These are phyloP conservation scores for Lolium multiflorum DNA, from an alignment of 176 grass and related monocot genomes.

Conservation along the genomic window DNA sequence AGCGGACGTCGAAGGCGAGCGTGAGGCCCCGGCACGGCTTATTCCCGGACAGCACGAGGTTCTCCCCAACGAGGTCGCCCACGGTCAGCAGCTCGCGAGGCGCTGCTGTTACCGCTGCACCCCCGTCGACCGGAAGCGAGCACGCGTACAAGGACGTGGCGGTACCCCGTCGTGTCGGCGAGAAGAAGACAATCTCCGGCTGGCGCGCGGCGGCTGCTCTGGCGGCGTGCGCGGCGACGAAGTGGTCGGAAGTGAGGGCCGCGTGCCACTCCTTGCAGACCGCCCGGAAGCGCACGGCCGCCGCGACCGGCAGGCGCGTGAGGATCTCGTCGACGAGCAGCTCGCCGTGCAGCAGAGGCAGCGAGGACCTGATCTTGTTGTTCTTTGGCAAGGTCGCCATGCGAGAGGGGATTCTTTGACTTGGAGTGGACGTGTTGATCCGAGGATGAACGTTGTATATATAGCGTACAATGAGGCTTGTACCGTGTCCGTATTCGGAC, in stretches of 20 bases:
- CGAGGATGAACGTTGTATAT: too few species aligned
- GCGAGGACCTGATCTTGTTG: too few species aligned
- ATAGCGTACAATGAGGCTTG: too few species aligned
- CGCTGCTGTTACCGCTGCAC: background rate
- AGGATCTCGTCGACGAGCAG: background rate
- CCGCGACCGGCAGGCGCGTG: background rate
- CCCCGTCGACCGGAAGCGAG: background rate
- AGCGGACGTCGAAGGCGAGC: slow-evolving; percentile 1
- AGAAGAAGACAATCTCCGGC: background rate
- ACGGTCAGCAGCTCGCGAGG: slow-evolving; percentile 16
- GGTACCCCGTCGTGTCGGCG: background rate
- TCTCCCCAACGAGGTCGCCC: background rate
- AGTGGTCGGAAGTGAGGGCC: background rate
- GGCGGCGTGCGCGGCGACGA: background rate
- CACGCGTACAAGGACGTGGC: background rate
- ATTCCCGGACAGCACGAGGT: slow-evolving; percentile 2
- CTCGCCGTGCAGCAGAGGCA: background rate
- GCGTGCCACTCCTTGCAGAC: background rate
- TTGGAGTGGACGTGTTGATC: too few species aligned
- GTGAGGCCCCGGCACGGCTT: slow-evolving; percentile 28
- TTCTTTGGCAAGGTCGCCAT: too few species aligned
- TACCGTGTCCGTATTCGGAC: too few species aligned
- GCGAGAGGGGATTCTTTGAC: too few species aligned
- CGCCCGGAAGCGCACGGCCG: background rate
- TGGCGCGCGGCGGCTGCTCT: background rate